Evolutionary conservation across 1,284 basidiomycete genomes (phyloP).

Genomic region (Moesziomyces sp.): DNA sequence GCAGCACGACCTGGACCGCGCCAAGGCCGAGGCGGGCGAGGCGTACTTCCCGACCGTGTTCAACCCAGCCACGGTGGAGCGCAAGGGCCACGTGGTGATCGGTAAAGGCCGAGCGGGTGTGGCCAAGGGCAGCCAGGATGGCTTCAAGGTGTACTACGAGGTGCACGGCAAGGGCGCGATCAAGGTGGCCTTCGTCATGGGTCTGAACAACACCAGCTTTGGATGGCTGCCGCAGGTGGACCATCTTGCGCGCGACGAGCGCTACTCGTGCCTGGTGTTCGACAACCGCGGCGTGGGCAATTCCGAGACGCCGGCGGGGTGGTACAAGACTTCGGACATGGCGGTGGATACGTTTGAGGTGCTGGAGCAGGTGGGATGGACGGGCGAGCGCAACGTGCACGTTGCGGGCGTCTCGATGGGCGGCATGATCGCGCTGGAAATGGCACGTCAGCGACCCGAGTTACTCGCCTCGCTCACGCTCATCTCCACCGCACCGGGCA

Average conservation of each 20-base stretch:
- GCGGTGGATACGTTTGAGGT: slow-evolving; percentile 79
- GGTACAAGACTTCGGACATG: slow-evolving; percentile 75
- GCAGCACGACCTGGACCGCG: slow-evolving; percentile 33
- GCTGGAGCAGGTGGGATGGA: slow-evolving; percentile 78
- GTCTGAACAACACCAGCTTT: slow-evolving; percentile 67
- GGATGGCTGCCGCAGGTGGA: slow-evolving; percentile 68
- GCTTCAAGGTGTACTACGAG: slow-evolving; percentile 66
- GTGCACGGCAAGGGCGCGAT: slow-evolving; percentile 62
- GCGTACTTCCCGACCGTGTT: slow-evolving; percentile 60
- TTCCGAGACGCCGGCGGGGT: slow-evolving; percentile 73
- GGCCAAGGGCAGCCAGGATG: slow-evolving; percentile 18
- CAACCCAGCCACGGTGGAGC: slow-evolving; percentile 51
- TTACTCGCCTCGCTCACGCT: slow-evolving; percentile 49
- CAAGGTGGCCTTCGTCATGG: slow-evolving; percentile 65
- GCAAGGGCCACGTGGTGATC: slow-evolving; percentile 39
- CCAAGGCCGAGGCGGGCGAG: slow-evolving; percentile 30
- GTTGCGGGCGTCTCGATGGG: slow-evolving; percentile 83
- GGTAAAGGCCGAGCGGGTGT: slow-evolving; percentile 39
- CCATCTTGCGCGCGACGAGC: slow-evolving; percentile 57
- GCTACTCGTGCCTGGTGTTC: slow-evolving; percentile 78
- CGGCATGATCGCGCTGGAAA: slow-evolving; percentile 79
- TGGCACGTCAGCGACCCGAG: slow-evolving; percentile 49
- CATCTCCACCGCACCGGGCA: slow-evolving; percentile 60
- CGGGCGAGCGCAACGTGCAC: slow-evolving; percentile 73
- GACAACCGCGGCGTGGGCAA: slow-evolving; percentile 89